Conservation (phyloP, 306 rosid species). For the Begonia peltatifolia region DNA sequence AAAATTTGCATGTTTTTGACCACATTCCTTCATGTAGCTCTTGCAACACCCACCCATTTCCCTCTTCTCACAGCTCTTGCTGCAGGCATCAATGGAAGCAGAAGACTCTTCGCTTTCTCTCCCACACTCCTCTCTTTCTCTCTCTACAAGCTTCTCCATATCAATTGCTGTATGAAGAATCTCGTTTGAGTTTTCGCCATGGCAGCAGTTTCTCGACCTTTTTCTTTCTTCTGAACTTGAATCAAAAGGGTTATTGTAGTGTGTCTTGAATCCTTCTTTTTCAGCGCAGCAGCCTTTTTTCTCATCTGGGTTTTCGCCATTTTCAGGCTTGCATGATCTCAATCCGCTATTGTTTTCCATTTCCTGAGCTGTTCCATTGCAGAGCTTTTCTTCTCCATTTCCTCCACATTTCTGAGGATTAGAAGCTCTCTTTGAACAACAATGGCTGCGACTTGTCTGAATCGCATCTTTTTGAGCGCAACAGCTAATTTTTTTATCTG, state of each 20-base stretch:
- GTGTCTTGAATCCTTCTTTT: not conserved
- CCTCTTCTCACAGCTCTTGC: conserved; percentile 36
- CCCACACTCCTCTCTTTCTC: conserved; percentile 16
- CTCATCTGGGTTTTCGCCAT: not conserved
- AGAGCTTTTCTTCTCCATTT: no score
- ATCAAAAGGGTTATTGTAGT: no score
- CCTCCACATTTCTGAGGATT: no score
- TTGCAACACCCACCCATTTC: conserved; percentile 57
- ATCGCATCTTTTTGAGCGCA: no score
- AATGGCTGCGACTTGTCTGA: conserved; percentile 15
- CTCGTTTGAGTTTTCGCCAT: not conserved
- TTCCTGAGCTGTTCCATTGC: no score
- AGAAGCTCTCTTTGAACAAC: conserved; percentile 9
- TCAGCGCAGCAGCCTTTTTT: not conserved
- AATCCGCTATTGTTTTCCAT: not conserved
- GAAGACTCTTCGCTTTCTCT: conserved; percentile 12
- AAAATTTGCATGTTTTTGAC: conserved; percentile 33
- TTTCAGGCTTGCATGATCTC: not conserved
- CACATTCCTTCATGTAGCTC: conserved; percentile 78
- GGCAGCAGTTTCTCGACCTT: no score
- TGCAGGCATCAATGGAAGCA: conserved; percentile 23
- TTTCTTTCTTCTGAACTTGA: no score
- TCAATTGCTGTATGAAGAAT: conserved; percentile 18
- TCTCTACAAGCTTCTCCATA: conserved; percentile 8
- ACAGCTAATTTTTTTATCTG: no score